Conservation (phyloP, 129 eudicot genomes). For the Lactuca sativa region DNA sequence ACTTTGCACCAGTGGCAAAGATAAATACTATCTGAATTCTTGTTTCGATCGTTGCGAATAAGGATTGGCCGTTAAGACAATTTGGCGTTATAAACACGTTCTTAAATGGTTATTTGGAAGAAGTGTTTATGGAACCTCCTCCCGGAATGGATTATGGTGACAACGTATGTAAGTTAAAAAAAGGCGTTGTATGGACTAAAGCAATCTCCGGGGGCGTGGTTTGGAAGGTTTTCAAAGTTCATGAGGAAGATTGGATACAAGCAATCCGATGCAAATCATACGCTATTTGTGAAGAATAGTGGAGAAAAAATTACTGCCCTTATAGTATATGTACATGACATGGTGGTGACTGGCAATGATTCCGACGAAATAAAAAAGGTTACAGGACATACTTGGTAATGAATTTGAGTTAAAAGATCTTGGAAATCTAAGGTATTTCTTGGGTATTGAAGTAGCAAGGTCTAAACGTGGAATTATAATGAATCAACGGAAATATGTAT, state of each 20-base stretch:
- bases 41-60: background rate
- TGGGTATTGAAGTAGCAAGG: background rate
- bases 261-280: too few species aligned
- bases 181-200: too few species aligned
- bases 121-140: background rate
- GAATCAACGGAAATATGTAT: too few species aligned
- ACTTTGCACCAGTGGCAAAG: background rate
- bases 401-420: constrained; percentile 10
- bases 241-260: too few species aligned
- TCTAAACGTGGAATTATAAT: too few species aligned
- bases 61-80: background rate
- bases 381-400: background rate
- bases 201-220: too few species aligned
- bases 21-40: background rate
- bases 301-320: background rate
- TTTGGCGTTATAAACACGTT: too few species aligned
- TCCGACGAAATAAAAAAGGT: background rate
- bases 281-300: too few species aligned
- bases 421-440: background rate
- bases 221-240: too few species aligned
- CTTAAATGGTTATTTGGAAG: too few species aligned
- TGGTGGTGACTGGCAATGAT: background rate
- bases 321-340: constrained; percentile 2
- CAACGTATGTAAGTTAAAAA: too few species aligned
- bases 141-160: background rate